These are phyloP conservation scores for Plectosphaerella sp. DNA, from an alignment of 2,329 filamentous ascomycete species.

Conservation along the genomic window DNA sequence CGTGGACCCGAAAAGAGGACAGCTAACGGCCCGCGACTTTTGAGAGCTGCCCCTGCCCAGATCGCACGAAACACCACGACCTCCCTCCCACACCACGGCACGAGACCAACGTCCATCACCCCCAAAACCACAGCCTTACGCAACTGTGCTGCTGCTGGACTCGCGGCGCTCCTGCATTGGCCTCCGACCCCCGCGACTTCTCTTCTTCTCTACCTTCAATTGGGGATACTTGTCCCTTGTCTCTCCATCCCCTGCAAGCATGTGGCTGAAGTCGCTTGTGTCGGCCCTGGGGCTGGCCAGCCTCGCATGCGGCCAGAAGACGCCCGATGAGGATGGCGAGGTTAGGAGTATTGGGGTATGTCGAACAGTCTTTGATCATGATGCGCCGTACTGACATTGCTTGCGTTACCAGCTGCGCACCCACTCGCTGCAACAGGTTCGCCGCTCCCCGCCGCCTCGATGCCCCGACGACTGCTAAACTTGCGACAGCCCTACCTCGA, in stretches of 20 bases:
- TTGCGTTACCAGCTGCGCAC: slow-evolving; percentile 64
- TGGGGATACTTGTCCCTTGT: not conserved
- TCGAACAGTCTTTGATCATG: slow-evolving; percentile 2
- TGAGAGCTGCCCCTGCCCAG: not conserved
- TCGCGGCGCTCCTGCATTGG: slow-evolving; percentile 6
- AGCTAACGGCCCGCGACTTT: slow-evolving; percentile 17
- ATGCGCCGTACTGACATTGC: slow-evolving; percentile 5
- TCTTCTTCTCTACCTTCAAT: slow-evolving; percentile 4
- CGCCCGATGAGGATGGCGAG: slow-evolving; percentile 39
- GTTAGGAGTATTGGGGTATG: slow-evolving; percentile 49
- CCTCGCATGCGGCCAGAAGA: slow-evolving; percentile 44
- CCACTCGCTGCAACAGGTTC: slow-evolving; percentile 73
- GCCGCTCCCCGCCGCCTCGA: slow-evolving; percentile 2
- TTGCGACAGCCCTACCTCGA: slow-evolving; percentile 80
- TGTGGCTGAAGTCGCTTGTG: slow-evolving; percentile 42
- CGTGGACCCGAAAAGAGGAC: slow-evolving; percentile 18
- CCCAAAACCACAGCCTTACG: slow-evolving; percentile 10
- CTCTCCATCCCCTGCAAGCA: slow-evolving; percentile 19
- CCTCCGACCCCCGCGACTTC: slow-evolving; percentile 6
- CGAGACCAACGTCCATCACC: slow-evolving; percentile 12
- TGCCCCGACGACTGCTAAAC: slow-evolving; percentile 4
- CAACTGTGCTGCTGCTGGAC: slow-evolving; percentile 12
- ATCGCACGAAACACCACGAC: not conserved
- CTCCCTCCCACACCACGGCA: not conserved
- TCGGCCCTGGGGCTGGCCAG: slow-evolving; percentile 45